Evolutionary conservation across 805 yeast genomes (phyloP).

Genomic region (Myxozyma mucilagina): DNA sequence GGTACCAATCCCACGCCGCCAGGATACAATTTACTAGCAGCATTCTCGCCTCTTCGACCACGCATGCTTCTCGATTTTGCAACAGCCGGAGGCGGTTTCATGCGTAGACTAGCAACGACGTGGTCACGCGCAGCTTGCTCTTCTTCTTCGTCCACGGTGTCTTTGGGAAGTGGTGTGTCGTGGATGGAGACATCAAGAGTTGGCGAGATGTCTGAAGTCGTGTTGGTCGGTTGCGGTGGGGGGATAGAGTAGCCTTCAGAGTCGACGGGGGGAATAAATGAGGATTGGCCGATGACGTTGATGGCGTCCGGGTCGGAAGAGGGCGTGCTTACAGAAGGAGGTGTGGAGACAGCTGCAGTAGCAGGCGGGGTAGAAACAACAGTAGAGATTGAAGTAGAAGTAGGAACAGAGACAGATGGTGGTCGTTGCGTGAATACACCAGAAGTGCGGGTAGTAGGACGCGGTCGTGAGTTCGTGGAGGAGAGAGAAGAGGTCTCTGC

Average conservation of each 20-base stretch:
- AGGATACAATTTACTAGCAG: constrained; percentile 36
- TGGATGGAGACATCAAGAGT: constrained; percentile 34
- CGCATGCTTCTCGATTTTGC: constrained; percentile 35
- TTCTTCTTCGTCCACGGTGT: constrained; percentile 35
- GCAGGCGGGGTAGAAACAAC: constrained; percentile 5
- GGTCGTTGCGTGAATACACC: background rate
- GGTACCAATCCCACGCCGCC: constrained; percentile 6
- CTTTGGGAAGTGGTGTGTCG: constrained; percentile 34
- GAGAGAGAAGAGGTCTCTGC: constrained; percentile 1
- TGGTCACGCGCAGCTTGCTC: constrained; percentile 38
- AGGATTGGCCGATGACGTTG: constrained; percentile 11
- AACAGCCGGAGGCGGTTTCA: constrained; percentile 36
- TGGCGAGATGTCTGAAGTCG: too few species aligned
- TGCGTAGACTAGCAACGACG: constrained; percentile 39
- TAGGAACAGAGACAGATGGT: constrained; percentile 1
- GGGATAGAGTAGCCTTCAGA: constrained; percentile 30
- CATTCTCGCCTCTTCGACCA: constrained; percentile 38
- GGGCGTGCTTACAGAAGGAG: too few species aligned
- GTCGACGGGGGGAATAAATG: constrained; percentile 17
- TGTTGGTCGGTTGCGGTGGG: too few species aligned
- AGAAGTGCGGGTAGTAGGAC: too few species aligned
- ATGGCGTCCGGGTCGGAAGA: constrained; percentile 27
- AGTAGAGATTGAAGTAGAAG: constrained; percentile 8
- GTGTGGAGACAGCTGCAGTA: too few species aligned
- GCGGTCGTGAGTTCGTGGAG: too few species aligned